Evolutionary conservation across 148 eudicot genomes (phyloP).

Genomic region (Fagopyrum esculentum): DNA sequence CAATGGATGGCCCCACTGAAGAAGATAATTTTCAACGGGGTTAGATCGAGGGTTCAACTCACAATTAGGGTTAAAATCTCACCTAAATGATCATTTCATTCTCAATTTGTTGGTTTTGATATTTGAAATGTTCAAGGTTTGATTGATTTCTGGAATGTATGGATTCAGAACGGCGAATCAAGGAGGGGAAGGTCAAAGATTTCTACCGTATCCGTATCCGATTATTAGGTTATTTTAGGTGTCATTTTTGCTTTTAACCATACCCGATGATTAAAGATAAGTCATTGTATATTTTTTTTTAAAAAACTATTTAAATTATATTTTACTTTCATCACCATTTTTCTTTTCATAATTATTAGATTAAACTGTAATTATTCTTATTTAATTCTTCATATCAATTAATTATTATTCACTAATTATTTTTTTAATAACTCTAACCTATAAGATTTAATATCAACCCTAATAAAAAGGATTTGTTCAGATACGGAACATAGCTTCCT

Average conservation of each 20-base stretch:
- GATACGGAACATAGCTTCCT: too few relatives aligned
- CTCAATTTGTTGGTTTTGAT: neutral
- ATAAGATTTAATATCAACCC: too few relatives aligned
- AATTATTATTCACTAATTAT: too few relatives aligned
- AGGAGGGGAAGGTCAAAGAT: neutral
- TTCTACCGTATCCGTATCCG: neutral
- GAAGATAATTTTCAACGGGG: neutral
- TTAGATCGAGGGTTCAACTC: neutral
- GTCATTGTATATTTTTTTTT: too few relatives aligned
- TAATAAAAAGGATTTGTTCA: too few relatives aligned
- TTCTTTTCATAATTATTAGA: too few relatives aligned
- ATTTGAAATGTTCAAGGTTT: neutral
- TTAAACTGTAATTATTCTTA: too few relatives aligned
- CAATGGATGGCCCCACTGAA: slow-evolving; percentile 8
- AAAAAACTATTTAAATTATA: too few relatives aligned
- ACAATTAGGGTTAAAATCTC: slow-evolving; percentile 5
- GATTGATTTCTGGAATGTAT: neutral
- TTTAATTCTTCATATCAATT: too few relatives aligned
- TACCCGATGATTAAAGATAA: neutral
- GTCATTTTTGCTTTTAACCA: neutral
- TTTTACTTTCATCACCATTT: too few relatives aligned
- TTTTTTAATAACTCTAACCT: too few relatives aligned
- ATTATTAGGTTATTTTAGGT: neutral
- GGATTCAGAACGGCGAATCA: neutral
- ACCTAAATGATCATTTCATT: neutral